Evolutionary conservation across 2,329 filamentous ascomycete genomes (phyloP).

Genomic region (Botrytis byssoidea): DNA sequence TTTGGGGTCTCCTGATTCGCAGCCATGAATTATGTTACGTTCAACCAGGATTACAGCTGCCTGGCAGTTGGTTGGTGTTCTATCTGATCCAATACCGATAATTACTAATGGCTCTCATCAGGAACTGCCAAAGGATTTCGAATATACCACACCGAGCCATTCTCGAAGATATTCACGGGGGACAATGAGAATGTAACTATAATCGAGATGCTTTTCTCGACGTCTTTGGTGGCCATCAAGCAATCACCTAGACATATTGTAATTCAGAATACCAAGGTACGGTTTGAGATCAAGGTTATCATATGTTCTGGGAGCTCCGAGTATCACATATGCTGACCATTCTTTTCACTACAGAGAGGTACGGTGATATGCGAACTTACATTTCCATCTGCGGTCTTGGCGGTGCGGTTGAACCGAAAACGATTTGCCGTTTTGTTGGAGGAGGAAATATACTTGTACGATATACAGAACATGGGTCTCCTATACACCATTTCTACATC

Average conservation of each 20-base stretch:
- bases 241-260: slow-evolving; percentile 87
- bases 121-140: slow-evolving; percentile 92
- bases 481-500: slow-evolving; percentile 91
- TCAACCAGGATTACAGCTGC: slow-evolving; percentile 98
- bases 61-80: slow-evolving; percentile 79
- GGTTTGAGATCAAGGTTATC: not conserved
- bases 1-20: slow-evolving; percentile 43
- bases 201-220: slow-evolving; percentile 98
- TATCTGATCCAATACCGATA: slow-evolving; percentile 4
- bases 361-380: slow-evolving; percentile 97
- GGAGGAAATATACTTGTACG: slow-evolving; percentile 96
- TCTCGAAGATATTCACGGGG: slow-evolving; percentile 90
- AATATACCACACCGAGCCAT: slow-evolving; percentile 95
- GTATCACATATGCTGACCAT: slow-evolving; percentile 1
- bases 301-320: not conserved
- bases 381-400: slow-evolving; percentile 93
- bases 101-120: slow-evolving; percentile 41
- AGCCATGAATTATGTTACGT: slow-evolving; percentile 96
- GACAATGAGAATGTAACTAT: slow-evolving; percentile 94
- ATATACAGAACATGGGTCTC: slow-evolving; percentile 97
- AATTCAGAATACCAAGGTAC: slow-evolving; percentile 95
- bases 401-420: slow-evolving; percentile 91
- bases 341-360: slow-evolving; percentile 45
- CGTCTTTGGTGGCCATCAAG: slow-evolving; percentile 90
- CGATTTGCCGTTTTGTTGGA: slow-evolving; percentile 90